These are phyloP conservation scores for Choiromyces venosus DNA, from an alignment of 495 filamentous ascomycete genomes.

Conservation along the genomic window DNA sequence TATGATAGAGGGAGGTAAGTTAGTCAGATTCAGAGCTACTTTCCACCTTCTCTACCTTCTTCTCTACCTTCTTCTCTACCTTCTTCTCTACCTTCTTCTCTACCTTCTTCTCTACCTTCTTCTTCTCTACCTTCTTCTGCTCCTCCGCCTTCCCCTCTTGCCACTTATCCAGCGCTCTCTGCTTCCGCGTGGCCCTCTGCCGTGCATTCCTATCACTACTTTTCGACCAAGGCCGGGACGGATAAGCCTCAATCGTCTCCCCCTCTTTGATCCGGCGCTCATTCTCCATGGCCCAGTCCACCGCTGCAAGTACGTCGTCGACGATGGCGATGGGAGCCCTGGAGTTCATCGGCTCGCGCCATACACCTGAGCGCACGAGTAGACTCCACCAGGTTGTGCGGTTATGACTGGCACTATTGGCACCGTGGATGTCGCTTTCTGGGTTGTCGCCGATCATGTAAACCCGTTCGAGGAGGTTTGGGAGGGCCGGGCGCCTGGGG, in stretches of 20 bases:
- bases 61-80: too few species aligned
- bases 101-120: too few species aligned
- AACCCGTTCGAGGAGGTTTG: slow-evolving; percentile 48
- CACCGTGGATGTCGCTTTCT: slow-evolving; percentile 84
- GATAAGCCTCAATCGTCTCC: background rate
- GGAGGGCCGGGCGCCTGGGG: background rate
- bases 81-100: too few species aligned
- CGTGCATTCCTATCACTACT: too few species aligned
- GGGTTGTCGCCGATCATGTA: slow-evolving; percentile 99
- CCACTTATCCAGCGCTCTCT: too few species aligned
- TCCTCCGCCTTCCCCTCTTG: too few species aligned
- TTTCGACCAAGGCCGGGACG: too few species aligned
- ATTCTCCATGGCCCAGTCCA: slow-evolving; percentile 56
- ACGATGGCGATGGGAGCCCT: slow-evolving; percentile 54
- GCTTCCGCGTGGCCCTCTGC: too few species aligned
- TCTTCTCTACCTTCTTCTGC: too few species aligned
- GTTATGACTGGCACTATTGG: slow-evolving; percentile 59
- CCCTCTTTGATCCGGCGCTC: slow-evolving; percentile 17
- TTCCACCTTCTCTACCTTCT: too few species aligned
- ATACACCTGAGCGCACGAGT: slow-evolving; percentile 82
- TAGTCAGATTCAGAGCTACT: too few species aligned
- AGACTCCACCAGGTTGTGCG: slow-evolving; percentile 74
- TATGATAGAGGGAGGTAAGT: too few species aligned
- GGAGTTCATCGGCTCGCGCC: slow-evolving; percentile 53
- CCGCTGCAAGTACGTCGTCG: slow-evolving; percentile 63